Base-by-base conservation (phyloP, 2,329 filamentous ascomycete species). In the Diplocarpon mali region DNA sequence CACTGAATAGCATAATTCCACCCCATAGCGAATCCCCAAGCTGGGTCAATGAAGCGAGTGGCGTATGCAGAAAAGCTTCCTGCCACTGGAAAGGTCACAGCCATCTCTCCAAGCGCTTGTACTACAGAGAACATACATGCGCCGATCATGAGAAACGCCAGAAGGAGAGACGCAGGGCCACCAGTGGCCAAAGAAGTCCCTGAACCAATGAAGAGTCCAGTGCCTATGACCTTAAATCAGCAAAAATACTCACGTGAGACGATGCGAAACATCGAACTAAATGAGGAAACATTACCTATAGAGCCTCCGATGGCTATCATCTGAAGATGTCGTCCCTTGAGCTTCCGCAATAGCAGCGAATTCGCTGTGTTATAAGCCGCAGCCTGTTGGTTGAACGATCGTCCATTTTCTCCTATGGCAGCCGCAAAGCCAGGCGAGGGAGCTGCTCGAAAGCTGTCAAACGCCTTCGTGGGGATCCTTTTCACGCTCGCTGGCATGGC, bases 251-350 rank as follows among this genome's bases (percentile, higher is more conserved):
- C 48, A 40, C 42, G 47, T 51, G 43, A 46, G 27, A 24, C 7
- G 20, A 24, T 24, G 20, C 7, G 7, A 24, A 24, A 24, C 20
- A 24, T 24, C 12, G 13, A 16, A 4, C 7, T 27, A 14, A 7
- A 13, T 10, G 27, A 16, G 15, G 24, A 37, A 40, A 40, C 29
- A 15, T 11, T 68, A 77, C 84, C 85, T 58, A 95, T 94, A 12
- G 85, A 90, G 36, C 89, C 88, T 57, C 88, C 88, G 53, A 95
- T 94, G 14, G 90, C 90, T 70, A 95, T 95, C 89, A 95, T 95
- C 69, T 95, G 89, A 60, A 95, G 63, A 69, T 95, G 90, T 34
- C 88, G 73, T 28, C 81, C 80, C 66, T 92, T 92, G 55, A 94
- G 67, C 63, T 78, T 81, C 59, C 87, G 73, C 38, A 83, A 77